Base-by-base conservation (phyloP, 257 asterid genomes). In the Rauvolfia tetraphylla region DNA sequence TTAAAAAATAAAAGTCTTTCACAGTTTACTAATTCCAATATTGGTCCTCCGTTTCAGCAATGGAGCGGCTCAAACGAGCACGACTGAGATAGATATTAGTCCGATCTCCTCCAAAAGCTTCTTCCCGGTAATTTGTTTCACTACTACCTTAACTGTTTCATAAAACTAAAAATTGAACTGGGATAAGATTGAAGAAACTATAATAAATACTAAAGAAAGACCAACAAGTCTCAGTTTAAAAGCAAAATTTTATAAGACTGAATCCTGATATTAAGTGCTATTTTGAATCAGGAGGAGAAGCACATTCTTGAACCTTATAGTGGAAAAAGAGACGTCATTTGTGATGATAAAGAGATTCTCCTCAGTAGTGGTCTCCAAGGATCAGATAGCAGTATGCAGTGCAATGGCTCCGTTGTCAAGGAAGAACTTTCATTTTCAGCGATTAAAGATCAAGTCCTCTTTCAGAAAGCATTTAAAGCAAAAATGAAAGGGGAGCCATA, bases 281-380 rank as follows among this genome's bases (percentile, higher is more conserved):
- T 70, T 48, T 79, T 73, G 76, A 44, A 81, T 29, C 82, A 89
- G 96, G 89, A 81, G 72, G 86, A 72, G 81, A 78, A 80, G 72
- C 75, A 53, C 38, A 70, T 51, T 42, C 56, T 57, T 57, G 80
- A 82, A 41, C 73, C 73, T 44, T 48, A 71, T 72, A 83, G 70
- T 39, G 79, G 36, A 51, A 78, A 69, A 62, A 71, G 56, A 57
- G 78, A 29, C 12, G 71, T 56, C 22, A 18, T 27, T 46, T 25
- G 20, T 49, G 79, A 51, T 53, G 70, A 20, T 42, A 46, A 67
- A 51, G 57, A 67, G 36, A 41, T 33, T 27, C 12, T 44, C 42
- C 81, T 7, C 36, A 31, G 51, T 25, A 42, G 13, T 63, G 48
- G 49, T 63, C 53, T 31, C 9, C 5, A 22, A 11, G 63, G 17